Base-by-base conservation (phyloP, 2,329 filamentous ascomycete species). In the Chalaropsis thielavioides region DNA sequence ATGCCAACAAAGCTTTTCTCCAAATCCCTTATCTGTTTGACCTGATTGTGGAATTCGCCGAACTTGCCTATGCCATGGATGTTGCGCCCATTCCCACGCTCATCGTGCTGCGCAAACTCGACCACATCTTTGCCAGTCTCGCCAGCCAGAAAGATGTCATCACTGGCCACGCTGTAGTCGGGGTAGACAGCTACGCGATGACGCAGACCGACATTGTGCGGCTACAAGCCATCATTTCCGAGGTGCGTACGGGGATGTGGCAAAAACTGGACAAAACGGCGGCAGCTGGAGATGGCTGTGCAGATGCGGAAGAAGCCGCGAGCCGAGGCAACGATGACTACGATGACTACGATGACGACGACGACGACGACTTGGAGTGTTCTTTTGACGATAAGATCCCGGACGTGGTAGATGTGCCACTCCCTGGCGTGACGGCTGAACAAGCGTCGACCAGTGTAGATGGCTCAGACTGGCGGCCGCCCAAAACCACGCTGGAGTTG, bases 81-180 rank as follows among this genome's bases (percentile, higher is more conserved):
- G 73, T 75, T 4, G 70, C 74, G 1, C 85, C 88, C 0, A 79
- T 77, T n/a, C 75, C 84, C 0, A 87, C 88, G 0, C 91, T 96
- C 70, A 74, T 78, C 0, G 72, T 92, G 0, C 77, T 96, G 2
- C 80, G 80, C 59, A 96, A 95, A 74, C 77, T 96, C 22, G 92
- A 96, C 71, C 83, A 87, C 70, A 89, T 89, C 46, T 95, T 96
- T 72, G 83, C 88, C 1, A 89, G 87, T 66, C 77, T 96, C 10
- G 72, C 96, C 1, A 76, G 79, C 27, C 88, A 88, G 2, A 76
- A 81, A 66, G 85, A 95, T 70, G 75, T 85, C 2, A 81, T 85
- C 15, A 86, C 86, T 0, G 81, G 82, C 0, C 82, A 86, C 46
- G 70, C 77, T 0, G 76, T 96, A 0, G 85, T 89, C 0, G 90